Evolutionary conservation across 2,329 filamentous ascomycete genomes (phyloP).

Genomic region (Alternaria incomplexa): DNA sequence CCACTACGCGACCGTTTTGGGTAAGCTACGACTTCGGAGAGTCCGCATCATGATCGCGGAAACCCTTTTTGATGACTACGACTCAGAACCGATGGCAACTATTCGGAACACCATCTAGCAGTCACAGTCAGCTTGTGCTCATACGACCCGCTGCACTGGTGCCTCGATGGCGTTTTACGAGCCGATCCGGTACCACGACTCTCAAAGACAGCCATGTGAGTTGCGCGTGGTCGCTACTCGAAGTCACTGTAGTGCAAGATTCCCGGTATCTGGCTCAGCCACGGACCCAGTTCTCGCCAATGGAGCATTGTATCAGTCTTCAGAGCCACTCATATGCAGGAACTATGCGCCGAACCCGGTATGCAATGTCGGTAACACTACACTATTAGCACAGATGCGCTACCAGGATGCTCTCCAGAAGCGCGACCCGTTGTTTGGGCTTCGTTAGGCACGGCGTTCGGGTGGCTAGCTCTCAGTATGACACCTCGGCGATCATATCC

Average conservation of each 20-base stretch:
- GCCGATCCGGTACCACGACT: slow-evolving; percentile 41
- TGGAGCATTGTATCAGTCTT: not conserved
- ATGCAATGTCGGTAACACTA: slow-evolving; percentile 17
- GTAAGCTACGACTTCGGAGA: not conserved
- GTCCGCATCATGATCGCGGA: not conserved
- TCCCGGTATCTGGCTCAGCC: slow-evolving; percentile 15
- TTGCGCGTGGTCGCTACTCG: slow-evolving; percentile 31
- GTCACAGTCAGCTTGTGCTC: not conserved
- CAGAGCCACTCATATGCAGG: slow-evolving; percentile 25
- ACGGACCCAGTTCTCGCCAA: slow-evolving; percentile 4
- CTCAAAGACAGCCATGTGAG: slow-evolving; percentile 43
- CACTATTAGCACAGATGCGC: slow-evolving; percentile 9
- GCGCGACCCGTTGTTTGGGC: not conserved
- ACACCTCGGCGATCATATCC: slow-evolving; percentile 2
- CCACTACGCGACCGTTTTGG: not conserved
- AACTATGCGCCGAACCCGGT: slow-evolving; percentile 36
- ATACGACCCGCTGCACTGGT: slow-evolving; percentile 24
- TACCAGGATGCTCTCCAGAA: not conserved
- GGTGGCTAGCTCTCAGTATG: slow-evolving; percentile 1
- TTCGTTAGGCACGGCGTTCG: not conserved
- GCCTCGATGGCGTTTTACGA: slow-evolving; percentile 21
- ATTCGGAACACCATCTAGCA: not conserved
- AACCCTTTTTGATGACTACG: not conserved
- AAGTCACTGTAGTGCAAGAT: slow-evolving; percentile 25
- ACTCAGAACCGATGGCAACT: not conserved